Base-by-base conservation (phyloP, 345 rosid species). In the Iberis pinnata region DNA sequence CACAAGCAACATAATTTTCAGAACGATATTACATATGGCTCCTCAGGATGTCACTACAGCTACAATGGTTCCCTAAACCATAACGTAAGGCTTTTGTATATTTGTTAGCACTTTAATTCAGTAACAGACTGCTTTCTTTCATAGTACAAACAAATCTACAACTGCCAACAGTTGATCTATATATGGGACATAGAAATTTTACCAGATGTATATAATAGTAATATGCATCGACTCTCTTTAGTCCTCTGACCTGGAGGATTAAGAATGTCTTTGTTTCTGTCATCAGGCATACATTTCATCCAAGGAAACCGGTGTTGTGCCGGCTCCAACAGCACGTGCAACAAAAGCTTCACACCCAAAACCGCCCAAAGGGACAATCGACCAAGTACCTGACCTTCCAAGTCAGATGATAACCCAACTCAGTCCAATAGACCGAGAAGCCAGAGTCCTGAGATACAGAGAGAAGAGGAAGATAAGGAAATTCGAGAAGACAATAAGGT, bases 401-500 rank as follows among this genome's bases (percentile, higher is more conserved):
- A 58, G 36, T 68, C 83, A 78, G 76, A 68, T 73, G 70, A 77
- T 84, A 49, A 14, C 74, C 18, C 96, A 74, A 46, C 86, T 86
- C n/a, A 64, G 76, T 48, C 84, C 84, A 18, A 56, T 78, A 82
- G 97, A 88, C 67, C 78, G 95, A 74, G 88, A 85, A 61, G 98
- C 97, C 35, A 85, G 90, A 45, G 95, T 92, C 36, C 61, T 82
- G 20, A 80, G 98, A 68, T 90, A 90, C 77, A 86, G 80, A 71
- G 97, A 86, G 74, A 89, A 92, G 71, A 92, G 73, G 79, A 92
- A 92, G 78, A 71, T 67, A 0, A 73, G 97, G 60, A 88, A 83
- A 69, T 88, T 92, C 31, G 94, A 83, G 75, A 92, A 92, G 78
- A 92, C 98, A 24, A 92, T 88, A 58, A 73, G 97, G 78, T 88